phyloP scores from a whole-genome alignment of 2,329 filamentous ascomycete species.

The Trichoderma simmonsii region DNA sequence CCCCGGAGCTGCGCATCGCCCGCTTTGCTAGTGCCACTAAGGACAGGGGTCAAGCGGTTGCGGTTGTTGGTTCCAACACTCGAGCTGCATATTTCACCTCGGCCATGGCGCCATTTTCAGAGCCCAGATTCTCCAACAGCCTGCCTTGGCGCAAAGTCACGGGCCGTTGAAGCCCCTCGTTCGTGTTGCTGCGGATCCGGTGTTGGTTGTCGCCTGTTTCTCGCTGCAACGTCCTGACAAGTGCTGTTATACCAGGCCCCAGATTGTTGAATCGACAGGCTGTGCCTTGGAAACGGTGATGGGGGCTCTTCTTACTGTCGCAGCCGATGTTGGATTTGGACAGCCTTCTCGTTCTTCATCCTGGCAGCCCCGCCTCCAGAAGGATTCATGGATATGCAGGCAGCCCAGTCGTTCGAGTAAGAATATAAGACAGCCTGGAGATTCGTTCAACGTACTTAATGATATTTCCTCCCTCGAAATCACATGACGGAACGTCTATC shows the following conservation, averaged over 20 bases:
- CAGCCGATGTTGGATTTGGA: background rate
- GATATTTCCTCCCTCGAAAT: background rate
- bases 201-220: background rate
- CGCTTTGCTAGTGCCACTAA: background rate
- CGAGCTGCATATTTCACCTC: conserved; percentile 8
- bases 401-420: background rate
- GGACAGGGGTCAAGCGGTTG: background rate
- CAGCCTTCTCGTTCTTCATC: background rate
- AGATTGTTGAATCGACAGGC: background rate
- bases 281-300: background rate
- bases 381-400: background rate
- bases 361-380: background rate
- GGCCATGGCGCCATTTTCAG: conserved; percentile 13
- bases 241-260: background rate
- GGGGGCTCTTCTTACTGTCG: background rate
- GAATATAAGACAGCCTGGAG: background rate
- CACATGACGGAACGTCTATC: background rate
- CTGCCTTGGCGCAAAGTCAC: background rate
- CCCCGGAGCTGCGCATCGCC: background rate
- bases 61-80: conserved; percentile 18
- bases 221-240: conserved; percentile 3
- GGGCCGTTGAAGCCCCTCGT: background rate
- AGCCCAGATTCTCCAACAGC: background rate
- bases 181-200: background rate
- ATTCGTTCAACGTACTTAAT: background rate